Evolutionary conservation across 768 basidiomycete genomes (phyloP).

Genomic region (Vishniacozyma victoriae): DNA sequence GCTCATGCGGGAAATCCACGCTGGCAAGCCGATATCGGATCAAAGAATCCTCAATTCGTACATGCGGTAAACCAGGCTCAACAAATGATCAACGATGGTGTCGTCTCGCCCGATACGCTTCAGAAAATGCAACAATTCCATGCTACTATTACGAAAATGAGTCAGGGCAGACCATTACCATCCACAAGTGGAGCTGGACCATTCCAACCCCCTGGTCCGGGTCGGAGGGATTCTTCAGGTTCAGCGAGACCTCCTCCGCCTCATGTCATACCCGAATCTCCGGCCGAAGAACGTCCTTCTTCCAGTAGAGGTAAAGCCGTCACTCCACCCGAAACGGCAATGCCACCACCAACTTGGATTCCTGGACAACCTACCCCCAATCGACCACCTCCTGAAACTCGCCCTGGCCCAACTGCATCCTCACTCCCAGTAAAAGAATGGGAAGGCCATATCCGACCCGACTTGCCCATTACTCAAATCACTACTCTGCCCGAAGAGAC

Average conservation of each 20-base stretch:
- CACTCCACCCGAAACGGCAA: no score
- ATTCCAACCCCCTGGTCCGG: no score
- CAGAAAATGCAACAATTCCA: slow-evolving; percentile 34
- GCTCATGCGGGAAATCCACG: slow-evolving; percentile 14
- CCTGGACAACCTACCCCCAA: slow-evolving; percentile 9
- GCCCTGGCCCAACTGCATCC: neutral
- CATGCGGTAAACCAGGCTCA: slow-evolving; percentile 14
- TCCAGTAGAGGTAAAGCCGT: no score
- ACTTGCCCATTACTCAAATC: slow-evolving; percentile 58
- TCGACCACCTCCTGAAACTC: slow-evolving; percentile 5
- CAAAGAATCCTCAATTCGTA: slow-evolving; percentile 23
- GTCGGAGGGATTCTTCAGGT: no score
- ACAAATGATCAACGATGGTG: slow-evolving; percentile 14
- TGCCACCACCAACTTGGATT: slow-evolving; percentile 28
- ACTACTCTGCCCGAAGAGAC: slow-evolving; percentile 59
- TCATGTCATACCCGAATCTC: slow-evolving; percentile 12
- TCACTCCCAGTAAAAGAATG: slow-evolving; percentile 34
- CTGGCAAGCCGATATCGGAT: slow-evolving; percentile 18
- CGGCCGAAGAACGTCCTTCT: no score
- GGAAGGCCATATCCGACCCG: slow-evolving; percentile 47
- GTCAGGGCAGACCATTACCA: no score
- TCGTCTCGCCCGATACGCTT: slow-evolving; percentile 21
- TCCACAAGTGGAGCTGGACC: no score
- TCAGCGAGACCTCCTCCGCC: slow-evolving; percentile 22
- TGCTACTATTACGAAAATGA: no score